Percentiles rank a stretch among this genome's conserved stretches.
Evolutionary conservation across 83 land plant genomes (phyloP).

Genomic region (Thuja plicata): DNA sequence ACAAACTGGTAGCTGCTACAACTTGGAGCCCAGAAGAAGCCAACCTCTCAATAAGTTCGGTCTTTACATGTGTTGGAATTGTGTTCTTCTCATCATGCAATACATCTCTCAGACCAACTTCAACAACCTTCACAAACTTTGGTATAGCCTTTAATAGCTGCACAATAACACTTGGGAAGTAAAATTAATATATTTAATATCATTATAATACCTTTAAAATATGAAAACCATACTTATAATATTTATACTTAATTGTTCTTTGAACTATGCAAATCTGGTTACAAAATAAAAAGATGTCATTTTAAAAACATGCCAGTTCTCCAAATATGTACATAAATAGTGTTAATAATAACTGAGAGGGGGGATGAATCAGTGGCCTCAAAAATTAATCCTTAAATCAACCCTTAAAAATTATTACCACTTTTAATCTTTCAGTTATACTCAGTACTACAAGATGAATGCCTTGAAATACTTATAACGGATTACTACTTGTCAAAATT

Average conservation of each 20-base stretch:
- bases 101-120: conserved; percentile 98
- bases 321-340: background rate
- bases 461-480: too few relatives aligned
- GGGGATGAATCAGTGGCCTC: too few relatives aligned
- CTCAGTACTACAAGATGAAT: too few relatives aligned
- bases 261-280: background rate
- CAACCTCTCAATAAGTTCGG: conserved; percentile 78
- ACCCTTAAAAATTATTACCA: too few relatives aligned
- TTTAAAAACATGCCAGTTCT: background rate
- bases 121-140: conserved; percentile 91
- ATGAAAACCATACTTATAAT: background rate
- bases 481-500: too few relatives aligned
- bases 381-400: too few relatives aligned
- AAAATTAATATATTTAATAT: background rate
- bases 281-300: background rate
- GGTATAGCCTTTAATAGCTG: conserved; percentile 75
- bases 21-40: conserved; percentile 79
- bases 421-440: too few relatives aligned
- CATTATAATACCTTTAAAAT: background rate
- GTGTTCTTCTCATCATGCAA: conserved; percentile 89
- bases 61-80: conserved; percentile 86
- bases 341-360: too few relatives aligned
- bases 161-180: conserved; percentile 4
- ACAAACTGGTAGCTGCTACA: conserved; percentile 98
- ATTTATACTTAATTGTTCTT: background rate